These are phyloP conservation scores for Cryptosporidium baileyi DNA, from an alignment of 169 alveolate genomes.

Conservation along the genomic window DNA sequence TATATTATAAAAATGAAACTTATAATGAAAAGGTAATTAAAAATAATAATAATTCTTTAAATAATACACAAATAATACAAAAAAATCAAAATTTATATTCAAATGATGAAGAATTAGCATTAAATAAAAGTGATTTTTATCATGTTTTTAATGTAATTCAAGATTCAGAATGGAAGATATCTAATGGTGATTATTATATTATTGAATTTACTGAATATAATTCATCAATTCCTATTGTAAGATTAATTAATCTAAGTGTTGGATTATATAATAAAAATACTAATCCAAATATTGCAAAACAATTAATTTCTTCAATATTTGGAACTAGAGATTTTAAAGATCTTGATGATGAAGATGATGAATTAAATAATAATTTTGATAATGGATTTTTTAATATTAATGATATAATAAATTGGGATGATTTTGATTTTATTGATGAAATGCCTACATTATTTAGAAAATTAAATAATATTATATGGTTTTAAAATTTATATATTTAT, in stretches of 20 bases:
- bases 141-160: conserved; percentile 32
- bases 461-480: conserved; percentile 38
- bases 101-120: conserved; percentile 29
- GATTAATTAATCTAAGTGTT: conserved; percentile 52
- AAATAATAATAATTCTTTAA: too few species aligned
- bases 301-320: conserved; percentile 7
- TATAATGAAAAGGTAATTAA: too few species aligned
- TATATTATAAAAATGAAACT: too few species aligned
- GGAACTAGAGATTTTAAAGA: conserved; percentile 21
- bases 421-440: conserved; percentile 29
- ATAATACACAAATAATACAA: too few species aligned
- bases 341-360: neutral
- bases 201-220: conserved; percentile 38
- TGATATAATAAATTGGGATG: conserved; percentile 53
- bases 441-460: conserved; percentile 25
- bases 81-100: too few species aligned
- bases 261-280: conserved; percentile 51
- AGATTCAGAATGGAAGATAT: conserved; percentile 32
- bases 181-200: conserved; percentile 52
- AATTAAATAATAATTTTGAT: neutral
- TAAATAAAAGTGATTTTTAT: neutral
- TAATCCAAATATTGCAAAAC: conserved; percentile 11
- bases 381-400: conserved; percentile 36
- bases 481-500: neutral
- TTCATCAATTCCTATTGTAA: conserved; percentile 33